Conservation (phyloP, 1,284 basidiomycete species). For the Cryptococcus maquisensis region DNA sequence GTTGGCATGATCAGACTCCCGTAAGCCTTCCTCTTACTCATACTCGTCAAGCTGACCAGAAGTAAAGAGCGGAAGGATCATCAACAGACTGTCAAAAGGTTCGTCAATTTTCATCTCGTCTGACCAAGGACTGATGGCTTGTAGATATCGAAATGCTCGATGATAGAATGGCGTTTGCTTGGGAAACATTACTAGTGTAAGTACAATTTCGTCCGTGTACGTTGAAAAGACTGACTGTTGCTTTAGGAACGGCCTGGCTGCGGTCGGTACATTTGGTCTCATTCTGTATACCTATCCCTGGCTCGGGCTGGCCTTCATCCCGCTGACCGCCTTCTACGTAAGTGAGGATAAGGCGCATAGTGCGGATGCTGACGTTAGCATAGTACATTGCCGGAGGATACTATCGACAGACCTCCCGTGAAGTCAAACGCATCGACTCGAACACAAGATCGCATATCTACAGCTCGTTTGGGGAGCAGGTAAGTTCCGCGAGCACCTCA, state of each 20-base stretch:
- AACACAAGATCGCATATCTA: slow-evolving; percentile 36
- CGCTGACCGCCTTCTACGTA: slow-evolving; percentile 27
- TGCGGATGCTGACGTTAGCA: not conserved
- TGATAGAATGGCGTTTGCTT: slow-evolving; percentile 22
- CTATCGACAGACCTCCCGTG: slow-evolving; percentile 36
- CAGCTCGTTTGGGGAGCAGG: slow-evolving; percentile 38
- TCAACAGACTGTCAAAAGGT: slow-evolving; percentile 58
- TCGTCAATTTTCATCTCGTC: not conserved
- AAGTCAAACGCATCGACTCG: slow-evolving; percentile 41
- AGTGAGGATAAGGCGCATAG: not conserved
- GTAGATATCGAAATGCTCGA: slow-evolving; percentile 34
- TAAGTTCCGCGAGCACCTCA: slow-evolving; percentile 1
- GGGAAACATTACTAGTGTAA: slow-evolving; percentile 25
- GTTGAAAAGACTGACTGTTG: not conserved
- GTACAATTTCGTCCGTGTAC: not conserved
- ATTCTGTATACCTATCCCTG: slow-evolving; percentile 32
- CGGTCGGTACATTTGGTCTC: slow-evolving; percentile 32
- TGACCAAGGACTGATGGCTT: not conserved
- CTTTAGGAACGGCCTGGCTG: slow-evolving; percentile 15
- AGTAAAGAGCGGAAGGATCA: slow-evolving; percentile 54
- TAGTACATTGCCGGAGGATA: slow-evolving; percentile 27
- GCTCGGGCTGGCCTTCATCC: slow-evolving; percentile 30
- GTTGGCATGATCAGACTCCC: slow-evolving; percentile 32
- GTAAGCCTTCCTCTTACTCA: slow-evolving; percentile 14
- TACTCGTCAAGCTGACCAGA: not conserved